Evolutionary conservation across 495 filamentous ascomycete species (phyloP), one percentile per base, ranked within the genome.

Genomic region (Penicillium psychrofluorescens): DNA sequence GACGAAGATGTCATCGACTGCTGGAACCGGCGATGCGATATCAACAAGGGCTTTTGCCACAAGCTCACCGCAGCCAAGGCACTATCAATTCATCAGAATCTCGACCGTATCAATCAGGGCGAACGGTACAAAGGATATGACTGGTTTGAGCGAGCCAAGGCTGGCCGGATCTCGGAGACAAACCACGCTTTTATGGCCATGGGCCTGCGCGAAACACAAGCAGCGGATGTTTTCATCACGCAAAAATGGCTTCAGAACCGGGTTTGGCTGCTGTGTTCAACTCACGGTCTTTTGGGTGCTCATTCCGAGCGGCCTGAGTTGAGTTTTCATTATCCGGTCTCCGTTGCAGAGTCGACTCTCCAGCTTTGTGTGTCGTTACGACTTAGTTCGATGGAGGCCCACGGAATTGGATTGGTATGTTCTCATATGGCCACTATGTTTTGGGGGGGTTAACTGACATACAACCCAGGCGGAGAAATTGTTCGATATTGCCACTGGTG

Each of bases 161-260:
- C 41, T 22, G 51, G 56, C 16, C 41, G 41, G 0, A 43, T 49
- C 13, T 22, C 22, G 22, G 51, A 58, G 36, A 46, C 38, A 34
- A 68, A 67, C 29, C 67, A 71, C 45, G 64, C 66, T 22, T 46
- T 64, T 2, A 55, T 60, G 1, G 53, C 68, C 11, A 60, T 81
- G 16, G 59, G 74, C 30, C 51, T 88, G 35, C 72, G 82, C 31
- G 80, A 90, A 43, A 77, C 70, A 8, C 84, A 88, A 61, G 76
- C 81, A 15, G 71, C 79, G 12, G 86, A 94, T 53, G 66, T 89
- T 8, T 71, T 79, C 8, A 70, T 79, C 7, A 87, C 84, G 30
- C 86, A 90, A 60, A 79, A 86, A 55, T 94, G 88, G 88, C 74
- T 91, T n/a, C 81, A 86, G 50, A 85, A 84, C 22, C 82, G 84